A percentile compares a stretch with the other conserved stretches of the same genome.
These are phyloP conservation scores for Colletotrichum limetticola DNA, from an alignment of 2,329 filamentous ascomycete genomes.

Conservation along the genomic window DNA sequence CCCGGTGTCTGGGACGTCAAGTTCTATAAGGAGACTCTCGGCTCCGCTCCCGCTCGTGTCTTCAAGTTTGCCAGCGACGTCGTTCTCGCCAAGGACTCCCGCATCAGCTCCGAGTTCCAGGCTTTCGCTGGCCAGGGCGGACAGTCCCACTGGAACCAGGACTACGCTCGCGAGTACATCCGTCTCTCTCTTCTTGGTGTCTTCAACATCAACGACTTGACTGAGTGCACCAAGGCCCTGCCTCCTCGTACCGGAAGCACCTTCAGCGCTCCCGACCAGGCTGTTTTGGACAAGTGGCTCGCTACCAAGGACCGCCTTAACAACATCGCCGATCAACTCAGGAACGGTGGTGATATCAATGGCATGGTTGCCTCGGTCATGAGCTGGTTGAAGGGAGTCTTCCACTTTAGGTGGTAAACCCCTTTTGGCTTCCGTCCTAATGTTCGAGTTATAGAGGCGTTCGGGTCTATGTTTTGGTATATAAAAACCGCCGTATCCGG, in stretches of 20 bases:
- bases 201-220: slow-evolving; percentile 64
- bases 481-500: not conserved
- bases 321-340: slow-evolving; percentile 48
- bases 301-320: slow-evolving; percentile 50
- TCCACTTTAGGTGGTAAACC: not conserved
- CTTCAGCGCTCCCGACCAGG: slow-evolving; percentile 36
- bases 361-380: slow-evolving; percentile 11
- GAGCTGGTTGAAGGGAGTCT: slow-evolving; percentile 25
- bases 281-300: slow-evolving; percentile 29
- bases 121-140: slow-evolving; percentile 46
- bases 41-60: slow-evolving; percentile 46
- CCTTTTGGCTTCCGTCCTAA: not conserved
- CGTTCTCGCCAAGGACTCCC: slow-evolving; percentile 48
- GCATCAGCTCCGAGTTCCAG: slow-evolving; percentile 50
- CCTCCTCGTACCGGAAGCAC: slow-evolving; percentile 43
- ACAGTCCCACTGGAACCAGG: slow-evolving; percentile 55
- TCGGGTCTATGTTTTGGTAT: not conserved
- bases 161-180: slow-evolving; percentile 63
- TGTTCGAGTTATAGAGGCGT: slow-evolving; percentile 4
- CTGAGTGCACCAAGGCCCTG: slow-evolving; percentile 64
- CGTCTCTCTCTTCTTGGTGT: slow-evolving; percentile 65
- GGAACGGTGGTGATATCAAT: slow-evolving; percentile 19
- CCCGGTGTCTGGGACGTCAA: slow-evolving; percentile 63
- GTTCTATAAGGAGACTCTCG: slow-evolving; percentile 58
- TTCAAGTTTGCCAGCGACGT: slow-evolving; percentile 55